These are phyloP conservation scores for Pyrenula massariospora DNA, from an alignment of 495 filamentous ascomycete species.

Conservation along the genomic window DNA sequence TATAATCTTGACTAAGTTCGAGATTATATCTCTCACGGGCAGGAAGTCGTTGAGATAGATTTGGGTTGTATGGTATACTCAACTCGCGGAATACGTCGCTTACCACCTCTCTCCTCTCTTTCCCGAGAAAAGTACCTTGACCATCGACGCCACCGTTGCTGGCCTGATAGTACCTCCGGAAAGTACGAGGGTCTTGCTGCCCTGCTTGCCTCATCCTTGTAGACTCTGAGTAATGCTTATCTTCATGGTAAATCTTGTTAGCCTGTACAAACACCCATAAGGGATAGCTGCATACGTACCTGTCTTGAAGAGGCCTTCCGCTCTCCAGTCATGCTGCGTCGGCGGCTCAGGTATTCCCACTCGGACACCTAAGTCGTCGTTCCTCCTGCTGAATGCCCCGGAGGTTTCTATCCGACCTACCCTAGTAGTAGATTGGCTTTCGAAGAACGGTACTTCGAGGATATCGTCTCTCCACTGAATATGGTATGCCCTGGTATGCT, in stretches of 20 bases:
- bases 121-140: constrained; percentile 8
- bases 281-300: constrained; percentile 12
- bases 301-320: constrained; percentile 9
- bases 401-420: background rate
- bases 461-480: constrained; percentile 2
- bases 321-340: constrained; percentile 12
- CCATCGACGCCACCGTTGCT: constrained; percentile 8
- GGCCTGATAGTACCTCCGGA: constrained; percentile 9
- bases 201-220: constrained; percentile 11
- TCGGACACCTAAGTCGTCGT: background rate
- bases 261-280: background rate
- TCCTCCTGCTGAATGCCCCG: background rate
- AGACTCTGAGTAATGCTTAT: constrained; percentile 13
- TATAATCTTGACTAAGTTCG: constrained; percentile 8
- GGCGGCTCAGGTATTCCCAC: constrained; percentile 5
- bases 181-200: constrained; percentile 8
- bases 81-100: constrained; percentile 10
- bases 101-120: constrained; percentile 8
- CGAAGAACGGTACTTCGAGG: background rate
- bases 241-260: constrained; percentile 7
- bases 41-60: constrained; percentile 12
- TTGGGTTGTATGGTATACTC: constrained; percentile 10
- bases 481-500: constrained; percentile 3
- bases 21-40: constrained; percentile 11
- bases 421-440: background rate